Evolutionary conservation across 179 eudicot genomes (phyloP).

Genomic region (Spergularia azorica): DNA sequence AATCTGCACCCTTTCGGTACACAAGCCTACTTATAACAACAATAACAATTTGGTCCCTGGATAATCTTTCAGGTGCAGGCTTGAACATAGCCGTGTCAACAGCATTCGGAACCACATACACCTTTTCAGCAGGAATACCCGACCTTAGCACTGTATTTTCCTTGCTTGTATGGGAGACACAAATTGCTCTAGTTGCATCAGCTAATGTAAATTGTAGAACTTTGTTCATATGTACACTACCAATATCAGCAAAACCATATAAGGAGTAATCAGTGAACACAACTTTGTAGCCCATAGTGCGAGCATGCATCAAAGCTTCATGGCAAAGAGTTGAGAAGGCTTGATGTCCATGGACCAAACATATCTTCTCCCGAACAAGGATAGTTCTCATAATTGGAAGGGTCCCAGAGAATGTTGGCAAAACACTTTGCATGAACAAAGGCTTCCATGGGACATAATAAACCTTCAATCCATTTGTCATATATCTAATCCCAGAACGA

Average conservation of each 20-base stretch:
- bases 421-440: conserved; percentile 83
- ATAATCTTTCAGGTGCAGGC: conserved; percentile 70
- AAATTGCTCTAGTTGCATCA: conserved; percentile 89
- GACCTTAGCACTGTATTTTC: conserved; percentile 93
- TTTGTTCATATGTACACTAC: conserved; percentile 98
- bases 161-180: conserved; percentile 99
- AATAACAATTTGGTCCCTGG: conserved; percentile 67
- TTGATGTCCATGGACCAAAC: conserved; percentile 97
- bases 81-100: conserved; percentile 97
- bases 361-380: conserved; percentile 75
- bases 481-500: conserved; percentile 86
- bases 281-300: conserved; percentile 94
- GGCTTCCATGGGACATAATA: conserved; percentile 97
- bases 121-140: conserved; percentile 85
- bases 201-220: conserved; percentile 91
- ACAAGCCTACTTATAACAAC: conserved; percentile 96
- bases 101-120: conserved; percentile 92
- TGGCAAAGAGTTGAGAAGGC: conserved; percentile 97
- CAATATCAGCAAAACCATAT: conserved; percentile 94
- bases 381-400: conserved; percentile 86
- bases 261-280: conserved; percentile 96
- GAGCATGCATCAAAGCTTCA: conserved; percentile 98
- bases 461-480: conserved; percentile 86
- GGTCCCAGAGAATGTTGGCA: conserved; percentile 90
- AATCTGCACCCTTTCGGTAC: conserved; percentile 94